Conservation (phyloP, 305 asterid genomes). For the Rubia tinctorum region DNA sequence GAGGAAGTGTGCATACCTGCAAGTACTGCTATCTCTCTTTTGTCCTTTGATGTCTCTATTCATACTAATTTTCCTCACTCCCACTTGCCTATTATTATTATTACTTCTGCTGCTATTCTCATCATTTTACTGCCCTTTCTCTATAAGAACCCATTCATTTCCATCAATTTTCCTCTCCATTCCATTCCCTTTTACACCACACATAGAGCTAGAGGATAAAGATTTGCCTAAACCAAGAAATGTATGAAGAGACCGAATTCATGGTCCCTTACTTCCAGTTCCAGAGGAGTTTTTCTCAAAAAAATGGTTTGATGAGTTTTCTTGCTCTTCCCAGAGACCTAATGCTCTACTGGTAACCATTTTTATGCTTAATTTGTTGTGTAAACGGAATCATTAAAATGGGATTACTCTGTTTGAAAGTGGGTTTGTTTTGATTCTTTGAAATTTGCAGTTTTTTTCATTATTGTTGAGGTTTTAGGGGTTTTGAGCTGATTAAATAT, state of each 20-base stretch:
- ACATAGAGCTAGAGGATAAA: slow-evolving; percentile 11
- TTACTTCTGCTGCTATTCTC: too few relatives aligned
- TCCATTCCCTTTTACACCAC: neutral
- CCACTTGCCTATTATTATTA: neutral
- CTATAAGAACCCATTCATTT: slow-evolving; percentile 35
- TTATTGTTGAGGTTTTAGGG: neutral
- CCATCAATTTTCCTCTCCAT: slow-evolving; percentile 32
- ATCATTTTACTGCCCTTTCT: slow-evolving; percentile 31
- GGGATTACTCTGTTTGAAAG: neutral
- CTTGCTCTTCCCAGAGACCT: slow-evolving; percentile 47
- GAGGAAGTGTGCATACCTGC: slow-evolving; percentile 16
- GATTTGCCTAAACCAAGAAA: slow-evolving; percentile 25
- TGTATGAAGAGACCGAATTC: slow-evolving; percentile 76
- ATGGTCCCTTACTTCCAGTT: slow-evolving; percentile 71
- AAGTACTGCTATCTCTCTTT: slow-evolving; percentile 31
- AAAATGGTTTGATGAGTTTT: slow-evolving; percentile 62
- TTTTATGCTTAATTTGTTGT: neutral
- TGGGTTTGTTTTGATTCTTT: neutral
- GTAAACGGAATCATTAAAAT: neutral
- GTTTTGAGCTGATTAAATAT: neutral
- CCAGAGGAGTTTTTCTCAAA: slow-evolving; percentile 49
- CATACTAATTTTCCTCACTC: too few relatives aligned
- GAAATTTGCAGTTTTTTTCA: neutral
- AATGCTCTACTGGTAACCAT: slow-evolving; percentile 51
- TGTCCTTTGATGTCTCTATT: neutral